These are phyloP conservation scores for Fagus sylvatica DNA, from an alignment of 306 rosid species.

Conservation along the genomic window DNA sequence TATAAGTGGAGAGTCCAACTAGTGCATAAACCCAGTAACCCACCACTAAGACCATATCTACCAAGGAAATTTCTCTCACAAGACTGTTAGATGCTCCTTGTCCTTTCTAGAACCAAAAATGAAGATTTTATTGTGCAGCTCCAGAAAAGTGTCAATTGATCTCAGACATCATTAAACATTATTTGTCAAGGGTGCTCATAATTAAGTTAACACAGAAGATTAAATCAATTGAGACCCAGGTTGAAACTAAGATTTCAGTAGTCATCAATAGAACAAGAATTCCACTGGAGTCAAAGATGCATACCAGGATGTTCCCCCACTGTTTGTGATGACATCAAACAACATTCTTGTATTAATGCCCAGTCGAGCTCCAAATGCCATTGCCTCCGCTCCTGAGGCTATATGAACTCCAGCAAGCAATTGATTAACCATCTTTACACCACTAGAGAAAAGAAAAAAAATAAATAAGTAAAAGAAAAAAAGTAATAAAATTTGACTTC, in stretches of 20 bases:
- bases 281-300: conserved; percentile 15
- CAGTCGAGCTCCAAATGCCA: conserved; percentile 91
- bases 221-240: no score
- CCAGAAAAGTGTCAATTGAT: neutral
- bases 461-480: neutral
- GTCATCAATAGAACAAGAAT: conserved; percentile 3
- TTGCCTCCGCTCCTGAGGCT: conserved; percentile 93
- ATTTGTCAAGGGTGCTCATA: neutral
- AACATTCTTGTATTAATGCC: conserved; percentile 75
- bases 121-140: neutral
- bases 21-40: no score
- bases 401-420: conserved; percentile 99
- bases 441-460: conserved; percentile 52
- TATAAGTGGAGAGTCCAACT: no score
- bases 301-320: conserved; percentile 93
- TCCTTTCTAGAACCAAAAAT: neutral
- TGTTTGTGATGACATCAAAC: conserved; percentile 69
- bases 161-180: neutral
- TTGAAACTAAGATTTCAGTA: no score
- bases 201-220: neutral
- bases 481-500: conserved; percentile 9
- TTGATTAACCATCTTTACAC: conserved; percentile 94
- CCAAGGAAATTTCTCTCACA: neutral
- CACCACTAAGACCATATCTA: no score
- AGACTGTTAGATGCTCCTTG: neutral